Conservation (phyloP, 768 basidiomycete genomes). For the Rhodosporidiobolus odoratus region DNA sequence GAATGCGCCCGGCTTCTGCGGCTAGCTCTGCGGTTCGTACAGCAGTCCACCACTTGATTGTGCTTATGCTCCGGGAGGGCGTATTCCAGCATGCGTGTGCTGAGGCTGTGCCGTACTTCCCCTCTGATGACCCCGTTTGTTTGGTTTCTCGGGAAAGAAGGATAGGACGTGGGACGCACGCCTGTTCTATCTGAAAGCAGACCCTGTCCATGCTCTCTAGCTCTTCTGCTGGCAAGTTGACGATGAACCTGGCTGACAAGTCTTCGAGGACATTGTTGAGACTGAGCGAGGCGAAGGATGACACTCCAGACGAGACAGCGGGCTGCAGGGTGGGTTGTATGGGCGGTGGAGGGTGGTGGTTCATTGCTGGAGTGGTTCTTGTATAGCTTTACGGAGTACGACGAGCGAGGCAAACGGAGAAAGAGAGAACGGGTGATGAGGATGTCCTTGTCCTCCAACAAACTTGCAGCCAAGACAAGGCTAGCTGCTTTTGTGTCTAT, state of each 20-base stretch:
- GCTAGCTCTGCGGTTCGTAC: too few species aligned
- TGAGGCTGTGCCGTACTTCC: background rate
- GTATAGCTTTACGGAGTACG: too few species aligned
- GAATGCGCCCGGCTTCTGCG: too few species aligned
- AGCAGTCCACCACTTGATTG: too few species aligned
- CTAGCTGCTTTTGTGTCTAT: too few species aligned
- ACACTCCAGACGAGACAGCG: slow-evolving; percentile 9
- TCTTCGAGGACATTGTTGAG: slow-evolving; percentile 33
- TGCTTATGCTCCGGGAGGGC: too few species aligned
- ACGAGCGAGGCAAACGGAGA: background rate
- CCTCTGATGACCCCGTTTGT: background rate
- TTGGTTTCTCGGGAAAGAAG: background rate
- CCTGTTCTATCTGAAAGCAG: slow-evolving; percentile 98
- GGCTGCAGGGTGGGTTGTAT: background rate
- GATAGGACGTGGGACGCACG: slow-evolving; percentile 58
- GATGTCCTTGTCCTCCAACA: background rate
- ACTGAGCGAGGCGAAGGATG: slow-evolving; percentile 22
- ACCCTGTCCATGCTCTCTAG: slow-evolving; percentile 83
- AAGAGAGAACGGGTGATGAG: background rate
- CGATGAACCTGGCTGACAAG: slow-evolving; percentile 64
- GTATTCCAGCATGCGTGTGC: too few species aligned
- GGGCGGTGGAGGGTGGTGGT: background rate
- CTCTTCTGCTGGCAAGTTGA: slow-evolving; percentile 92
- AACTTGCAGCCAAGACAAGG: too few species aligned
- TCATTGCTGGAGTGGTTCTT: background rate